These are phyloP conservation scores for Saccharomycopsis schoenii DNA, from an alignment of 805 yeast genomes.

Conservation along the genomic window DNA sequence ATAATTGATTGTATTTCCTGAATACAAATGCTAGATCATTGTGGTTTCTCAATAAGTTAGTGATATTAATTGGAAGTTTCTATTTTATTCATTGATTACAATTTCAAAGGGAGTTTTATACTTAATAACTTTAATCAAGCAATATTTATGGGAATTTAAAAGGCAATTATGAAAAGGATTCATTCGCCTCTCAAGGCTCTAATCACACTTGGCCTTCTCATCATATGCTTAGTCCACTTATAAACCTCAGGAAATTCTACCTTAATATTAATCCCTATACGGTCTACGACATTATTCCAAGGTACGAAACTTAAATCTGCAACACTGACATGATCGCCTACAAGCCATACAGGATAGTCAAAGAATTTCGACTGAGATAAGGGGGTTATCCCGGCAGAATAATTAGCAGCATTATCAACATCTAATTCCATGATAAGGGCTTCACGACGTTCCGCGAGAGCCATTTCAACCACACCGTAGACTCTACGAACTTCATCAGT, in stretches of 20 bases:
- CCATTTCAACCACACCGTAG: slow-evolving; percentile 91
- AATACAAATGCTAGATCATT: neutral
- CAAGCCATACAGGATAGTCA: slow-evolving; percentile 92
- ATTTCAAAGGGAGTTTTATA: too few relatives aligned
- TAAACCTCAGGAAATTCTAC: slow-evolving; percentile 90
- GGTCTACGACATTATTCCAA: slow-evolving; percentile 92
- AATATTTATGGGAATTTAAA: too few relatives aligned
- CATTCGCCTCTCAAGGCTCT: slow-evolving; percentile 72
- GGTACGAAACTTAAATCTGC: slow-evolving; percentile 93
- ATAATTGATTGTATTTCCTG: neutral
- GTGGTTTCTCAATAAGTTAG: too few relatives aligned
- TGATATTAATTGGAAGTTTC: too few relatives aligned
- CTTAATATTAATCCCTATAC: slow-evolving; percentile 81
- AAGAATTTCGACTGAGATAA: slow-evolving; percentile 75
- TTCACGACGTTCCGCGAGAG: slow-evolving; percentile 85
- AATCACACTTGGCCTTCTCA: slow-evolving; percentile 87
- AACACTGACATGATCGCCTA: slow-evolving; percentile 71
- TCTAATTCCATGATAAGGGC: slow-evolving; percentile 84
- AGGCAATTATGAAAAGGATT: neutral
- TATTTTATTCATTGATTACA: too few relatives aligned
- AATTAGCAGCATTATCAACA: slow-evolving; percentile 77
- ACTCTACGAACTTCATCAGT: slow-evolving; percentile 89
- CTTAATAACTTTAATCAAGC: too few relatives aligned
- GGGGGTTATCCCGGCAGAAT: slow-evolving; percentile 82
- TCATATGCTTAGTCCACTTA: slow-evolving; percentile 92